phyloP scores from a whole-genome alignment of 495 filamentous ascomycete genomes.

The Hyphodiscus hymeniophilus region DNA sequence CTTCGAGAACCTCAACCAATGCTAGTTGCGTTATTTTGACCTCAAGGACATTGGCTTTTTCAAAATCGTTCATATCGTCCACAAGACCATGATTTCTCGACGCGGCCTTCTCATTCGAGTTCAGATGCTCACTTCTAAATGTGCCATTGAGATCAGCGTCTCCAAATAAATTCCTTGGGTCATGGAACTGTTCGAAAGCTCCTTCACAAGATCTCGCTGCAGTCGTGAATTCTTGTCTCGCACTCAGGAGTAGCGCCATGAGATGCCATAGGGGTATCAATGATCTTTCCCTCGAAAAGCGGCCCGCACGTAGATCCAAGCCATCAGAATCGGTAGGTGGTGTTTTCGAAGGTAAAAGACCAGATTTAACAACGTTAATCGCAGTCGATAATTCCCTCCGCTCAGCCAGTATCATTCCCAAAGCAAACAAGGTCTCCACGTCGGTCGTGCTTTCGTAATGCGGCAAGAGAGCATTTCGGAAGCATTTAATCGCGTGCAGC shows the following conservation, averaged over 20 bases:
- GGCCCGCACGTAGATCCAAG: conserved; percentile 32
- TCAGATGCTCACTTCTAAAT: conserved; percentile 47
- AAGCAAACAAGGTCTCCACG: conserved; percentile 65
- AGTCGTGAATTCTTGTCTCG: conserved; percentile 73
- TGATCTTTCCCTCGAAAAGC: conserved; percentile 38
- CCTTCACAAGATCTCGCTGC: conserved; percentile 77
- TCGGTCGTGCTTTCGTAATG: conserved; percentile 52
- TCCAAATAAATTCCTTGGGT: conserved; percentile 48
- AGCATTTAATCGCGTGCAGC: conserved; percentile 59
- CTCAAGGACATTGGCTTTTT: conserved; percentile 76
- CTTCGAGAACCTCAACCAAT: conserved; percentile 73
- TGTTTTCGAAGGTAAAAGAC: conserved; percentile 25
- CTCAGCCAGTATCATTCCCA: conserved; percentile 75
- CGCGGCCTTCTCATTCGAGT: conserved; percentile 26
- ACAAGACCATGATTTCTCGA: conserved; percentile 43
- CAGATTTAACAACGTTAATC: conserved; percentile 64
- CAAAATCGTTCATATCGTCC: conserved; percentile 64
- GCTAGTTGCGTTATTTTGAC: conserved; percentile 91
- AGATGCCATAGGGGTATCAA: conserved; percentile 76
- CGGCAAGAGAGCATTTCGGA: conserved; percentile 61
- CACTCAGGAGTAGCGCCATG: conserved; percentile 75
- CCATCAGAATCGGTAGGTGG: conserved; percentile 21
- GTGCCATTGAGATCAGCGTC: conserved; percentile 25
- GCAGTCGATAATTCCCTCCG: conserved; percentile 67
- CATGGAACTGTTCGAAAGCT: conserved; percentile 78